Evolutionary conservation across 164 flowering plant species (phyloP).

Genomic region (Liquidambar formosana): DNA sequence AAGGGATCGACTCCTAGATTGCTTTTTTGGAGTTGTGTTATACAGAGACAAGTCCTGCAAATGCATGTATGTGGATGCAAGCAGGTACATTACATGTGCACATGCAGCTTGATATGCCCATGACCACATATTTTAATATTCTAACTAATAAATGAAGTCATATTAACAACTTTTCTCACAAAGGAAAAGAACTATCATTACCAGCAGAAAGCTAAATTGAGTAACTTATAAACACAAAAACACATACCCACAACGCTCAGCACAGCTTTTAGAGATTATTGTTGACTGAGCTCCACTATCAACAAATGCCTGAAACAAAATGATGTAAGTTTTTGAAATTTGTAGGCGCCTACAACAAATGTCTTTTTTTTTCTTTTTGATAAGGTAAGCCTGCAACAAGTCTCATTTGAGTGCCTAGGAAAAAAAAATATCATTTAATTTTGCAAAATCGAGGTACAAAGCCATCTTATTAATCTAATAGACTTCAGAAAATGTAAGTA

Average conservation of each 20-base stretch:
- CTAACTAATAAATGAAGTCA: background rate
- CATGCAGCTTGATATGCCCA: no score
- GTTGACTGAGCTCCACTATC: constrained; percentile 99
- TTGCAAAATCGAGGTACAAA: no score
- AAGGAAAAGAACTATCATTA: background rate
- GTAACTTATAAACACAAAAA: constrained; percentile 3
- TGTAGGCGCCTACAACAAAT: background rate
- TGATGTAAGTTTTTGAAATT: background rate
- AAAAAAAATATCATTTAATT: background rate
- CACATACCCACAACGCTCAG: constrained; percentile 94
- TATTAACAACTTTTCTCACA: background rate
- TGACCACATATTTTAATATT: background rate
- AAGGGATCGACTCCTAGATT: background rate
- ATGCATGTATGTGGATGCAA: no score
- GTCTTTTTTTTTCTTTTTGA: no score
- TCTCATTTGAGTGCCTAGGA: no score
- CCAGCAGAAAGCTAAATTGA: background rate
- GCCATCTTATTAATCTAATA: background rate
- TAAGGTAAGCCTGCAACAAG: no score
- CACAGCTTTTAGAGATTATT: constrained; percentile 97
- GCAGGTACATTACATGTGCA: no score
- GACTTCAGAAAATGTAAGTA: background rate
- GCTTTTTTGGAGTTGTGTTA: background rate
- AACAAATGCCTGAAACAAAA: constrained; percentile 81
- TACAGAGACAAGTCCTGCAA: no score